Base-by-base conservation (phyloP, 2,329 filamentous ascomycete species). In the Colletotrichum somersetense region DNA sequence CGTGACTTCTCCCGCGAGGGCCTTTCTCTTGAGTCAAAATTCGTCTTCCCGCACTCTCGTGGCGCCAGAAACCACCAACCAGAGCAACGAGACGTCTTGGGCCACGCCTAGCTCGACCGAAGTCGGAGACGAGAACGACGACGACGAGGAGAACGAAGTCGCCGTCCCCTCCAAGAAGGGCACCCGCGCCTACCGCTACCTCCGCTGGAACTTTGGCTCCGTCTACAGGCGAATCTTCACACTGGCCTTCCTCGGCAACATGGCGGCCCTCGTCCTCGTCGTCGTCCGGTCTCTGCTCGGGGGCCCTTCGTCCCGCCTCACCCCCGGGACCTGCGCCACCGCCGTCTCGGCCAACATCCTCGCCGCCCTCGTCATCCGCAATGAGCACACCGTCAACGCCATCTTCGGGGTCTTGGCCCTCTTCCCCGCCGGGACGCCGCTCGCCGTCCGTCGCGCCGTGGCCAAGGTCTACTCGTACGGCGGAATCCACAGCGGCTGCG, bases 141-240 rank as follows among this genome's bases (percentile, higher is more conserved):
- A 52, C 8, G 57, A 72, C 4, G 65, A 69, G 10, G 80, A 81
- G 5, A 57, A 66, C 7, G 80, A 80, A 6, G 73, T 86, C 7
- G 84, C 84, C 3, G 77, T 77, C 10, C 71, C 71, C 2, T 40
- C 57, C 3, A 87, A 87, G 78, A 80, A 79, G 23, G 79, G 80
- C 35, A 74, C 77, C 2, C 82, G 83, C 50, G 80, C 80, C 6
- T 78, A 80, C 69, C 80, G 83, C 62, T 83, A 81, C 64, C 74
- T 86, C 40, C 79, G 83, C 40, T 80, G 83, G 76, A 82, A 83
- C 40, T 78, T 88, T 68, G 82, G 89, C 75, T 87, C 86, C 65
- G 81, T 86, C 35, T 91, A 91, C 75, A 85, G 89, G 30, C 84
- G 86, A 5, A 84, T 91, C 11, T 90, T 91, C 78, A 85, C 86